Evolutionary conservation across 768 basidiomycete species (phyloP).

Genomic region (Kwoniella newhampshirensis): DNA sequence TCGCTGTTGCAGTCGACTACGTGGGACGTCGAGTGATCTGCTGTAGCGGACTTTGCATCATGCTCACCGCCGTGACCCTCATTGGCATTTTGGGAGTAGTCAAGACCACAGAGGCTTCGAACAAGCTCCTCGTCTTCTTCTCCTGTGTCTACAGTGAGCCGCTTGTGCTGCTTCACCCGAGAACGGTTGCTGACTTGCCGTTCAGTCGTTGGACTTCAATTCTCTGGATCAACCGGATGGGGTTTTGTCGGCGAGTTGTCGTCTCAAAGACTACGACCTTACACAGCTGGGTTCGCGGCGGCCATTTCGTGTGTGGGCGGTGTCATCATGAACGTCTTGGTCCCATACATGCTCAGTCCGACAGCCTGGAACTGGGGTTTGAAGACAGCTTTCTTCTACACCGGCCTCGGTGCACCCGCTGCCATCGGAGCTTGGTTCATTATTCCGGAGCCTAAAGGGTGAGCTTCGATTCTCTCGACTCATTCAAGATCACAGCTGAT

Average conservation of each 20-base stretch:
- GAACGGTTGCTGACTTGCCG: background rate
- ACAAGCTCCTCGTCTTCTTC: conserved; percentile 25
- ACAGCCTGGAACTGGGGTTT: conserved; percentile 20
- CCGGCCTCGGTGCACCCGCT: conserved; percentile 11
- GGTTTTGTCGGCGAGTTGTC: conserved; percentile 27
- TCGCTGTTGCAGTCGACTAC: conserved; percentile 13
- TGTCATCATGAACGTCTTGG: conserved; percentile 31
- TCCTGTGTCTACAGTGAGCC: conserved; percentile 28
- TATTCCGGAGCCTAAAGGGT: conserved; percentile 28
- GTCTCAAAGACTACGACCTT: conserved; percentile 21
- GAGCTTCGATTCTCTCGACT: background rate
- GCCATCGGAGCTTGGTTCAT: conserved; percentile 26
- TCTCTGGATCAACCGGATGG: conserved; percentile 22
- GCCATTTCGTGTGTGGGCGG: conserved; percentile 24
- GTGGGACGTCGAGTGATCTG: conserved; percentile 22
- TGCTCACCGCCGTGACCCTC: conserved; percentile 9
- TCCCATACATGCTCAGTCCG: conserved; percentile 34
- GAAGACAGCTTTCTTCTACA: conserved; percentile 35
- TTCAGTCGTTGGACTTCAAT: conserved; percentile 24
- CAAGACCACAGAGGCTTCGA: conserved; percentile 6
- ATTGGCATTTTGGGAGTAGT: conserved; percentile 17
- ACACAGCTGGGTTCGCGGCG: conserved; percentile 29
- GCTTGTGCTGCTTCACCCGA: background rate
- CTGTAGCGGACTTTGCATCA: conserved; percentile 17
- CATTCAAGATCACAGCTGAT: background rate